phyloP scores from a whole-genome alignment of 441 rosid species.

The Erodium chrysanthum region DNA sequence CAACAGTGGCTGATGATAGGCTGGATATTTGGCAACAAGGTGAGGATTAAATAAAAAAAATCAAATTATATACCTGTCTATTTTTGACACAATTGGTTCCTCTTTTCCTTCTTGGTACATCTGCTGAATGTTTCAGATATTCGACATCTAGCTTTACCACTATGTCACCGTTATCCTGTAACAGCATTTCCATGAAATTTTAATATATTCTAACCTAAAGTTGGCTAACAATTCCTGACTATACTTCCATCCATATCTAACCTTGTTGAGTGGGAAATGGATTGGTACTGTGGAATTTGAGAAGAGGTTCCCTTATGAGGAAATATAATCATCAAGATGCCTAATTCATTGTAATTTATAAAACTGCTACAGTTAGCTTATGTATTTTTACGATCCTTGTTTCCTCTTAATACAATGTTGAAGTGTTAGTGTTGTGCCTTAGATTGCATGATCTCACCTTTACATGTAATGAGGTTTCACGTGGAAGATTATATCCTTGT shows the following conservation, averaged over 20 bases:
- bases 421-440: neutral
- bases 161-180: neutral
- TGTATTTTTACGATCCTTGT: neutral
- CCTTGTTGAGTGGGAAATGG: conserved; percentile 4
- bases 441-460: neutral
- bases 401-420: neutral
- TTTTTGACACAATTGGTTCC: neutral
- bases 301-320: neutral
- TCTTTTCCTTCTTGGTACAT: neutral
- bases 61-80: neutral
- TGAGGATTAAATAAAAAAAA: conserved; percentile 25
- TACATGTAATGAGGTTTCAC: neutral
- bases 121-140: neutral
- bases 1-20: conserved; percentile 92
- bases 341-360: conserved; percentile 1
- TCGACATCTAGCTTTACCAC: neutral
- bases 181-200: neutral
- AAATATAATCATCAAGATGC: neutral
- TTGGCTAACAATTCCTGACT: neutral
- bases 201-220: neutral
- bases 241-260: neutral
- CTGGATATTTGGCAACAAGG: conserved; percentile 97
- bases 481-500: neutral
- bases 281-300: neutral
- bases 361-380: neutral